Conservation (phyloP, 768 basidiomycete genomes). For the Dendrothele bispora region DNA sequence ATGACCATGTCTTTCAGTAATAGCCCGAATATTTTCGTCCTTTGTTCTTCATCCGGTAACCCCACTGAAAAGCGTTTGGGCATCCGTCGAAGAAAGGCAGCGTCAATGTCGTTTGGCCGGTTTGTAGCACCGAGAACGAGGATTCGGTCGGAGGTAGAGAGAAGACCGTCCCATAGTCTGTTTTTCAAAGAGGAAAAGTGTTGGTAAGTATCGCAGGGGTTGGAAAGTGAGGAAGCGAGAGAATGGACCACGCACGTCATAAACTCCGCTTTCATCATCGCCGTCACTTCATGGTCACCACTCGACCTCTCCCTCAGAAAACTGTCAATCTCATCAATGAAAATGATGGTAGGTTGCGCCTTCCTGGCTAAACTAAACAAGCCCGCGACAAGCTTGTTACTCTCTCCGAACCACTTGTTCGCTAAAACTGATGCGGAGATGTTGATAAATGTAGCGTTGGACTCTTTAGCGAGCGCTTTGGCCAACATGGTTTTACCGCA, state of each 20-base stretch:
- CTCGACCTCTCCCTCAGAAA: slow-evolving; percentile 86
- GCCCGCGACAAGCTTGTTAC: slow-evolving; percentile 93
- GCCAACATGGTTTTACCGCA: slow-evolving; percentile 99
- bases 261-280: slow-evolving; percentile 97
- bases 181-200: background rate
- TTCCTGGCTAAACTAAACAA: slow-evolving; percentile 93
- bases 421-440: slow-evolving; percentile 73
- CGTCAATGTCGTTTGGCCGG: slow-evolving; percentile 87
- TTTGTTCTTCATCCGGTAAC: slow-evolving; percentile 76
- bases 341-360: slow-evolving; percentile 93
- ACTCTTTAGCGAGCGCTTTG: slow-evolving; percentile 96
- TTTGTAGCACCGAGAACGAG: slow-evolving; percentile 95
- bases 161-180: slow-evolving; percentile 94
- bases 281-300: slow-evolving; percentile 95
- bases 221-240: background rate
- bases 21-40: slow-evolving; percentile 79
- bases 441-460: slow-evolving; percentile 95
- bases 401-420: slow-evolving; percentile 86
- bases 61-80: slow-evolving; percentile 91
- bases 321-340: slow-evolving; percentile 98
- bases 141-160: slow-evolving; percentile 78
- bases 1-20: slow-evolving; percentile 39
- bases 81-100: slow-evolving; percentile 92
- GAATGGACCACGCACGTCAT: slow-evolving; percentile 66
- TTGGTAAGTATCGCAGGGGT: too few relatives aligned